phyloP scores from a whole-genome alignment of 2,329 filamentous ascomycete genomes.

The Curvularia spicifera region DNA sequence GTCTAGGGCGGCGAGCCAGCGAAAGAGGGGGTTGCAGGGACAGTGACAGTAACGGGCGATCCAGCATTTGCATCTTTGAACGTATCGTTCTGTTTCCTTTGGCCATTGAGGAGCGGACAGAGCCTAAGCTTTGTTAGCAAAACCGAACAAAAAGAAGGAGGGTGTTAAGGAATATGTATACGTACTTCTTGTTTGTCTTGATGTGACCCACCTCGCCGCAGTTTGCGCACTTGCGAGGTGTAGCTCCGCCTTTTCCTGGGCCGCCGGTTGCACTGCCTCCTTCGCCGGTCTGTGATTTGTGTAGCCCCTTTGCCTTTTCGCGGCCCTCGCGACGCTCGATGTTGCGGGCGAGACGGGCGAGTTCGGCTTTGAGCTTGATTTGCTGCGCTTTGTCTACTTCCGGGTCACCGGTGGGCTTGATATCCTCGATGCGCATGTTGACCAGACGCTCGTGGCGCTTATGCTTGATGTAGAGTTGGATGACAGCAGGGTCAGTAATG shows the following conservation, averaged over 20 bases:
- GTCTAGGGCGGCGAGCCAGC: slow-evolving; percentile 17
- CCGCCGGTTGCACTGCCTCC: slow-evolving; percentile 54
- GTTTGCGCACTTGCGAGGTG: slow-evolving; percentile 89
- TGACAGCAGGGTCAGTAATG: slow-evolving; percentile 78
- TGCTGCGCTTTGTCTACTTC: slow-evolving; percentile 69
- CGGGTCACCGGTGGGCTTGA: slow-evolving; percentile 69
- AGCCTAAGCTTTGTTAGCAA: slow-evolving; percentile 40
- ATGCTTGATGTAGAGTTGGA: slow-evolving; percentile 84
- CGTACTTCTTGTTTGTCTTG: slow-evolving; percentile 96
- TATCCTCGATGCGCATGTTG: slow-evolving; percentile 72
- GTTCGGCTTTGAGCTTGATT: slow-evolving; percentile 72
- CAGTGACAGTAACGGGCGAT: slow-evolving; percentile 27
- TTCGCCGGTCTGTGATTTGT: slow-evolving; percentile 50
- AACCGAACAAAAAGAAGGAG: not conserved
- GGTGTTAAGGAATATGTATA: not conserved
- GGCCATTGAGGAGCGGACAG: slow-evolving; percentile 49
- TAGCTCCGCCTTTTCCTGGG: slow-evolving; percentile 57
- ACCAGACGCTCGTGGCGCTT: slow-evolving; percentile 74
- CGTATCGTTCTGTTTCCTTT: slow-evolving; percentile 48
- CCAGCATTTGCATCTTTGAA: slow-evolving; percentile 45
- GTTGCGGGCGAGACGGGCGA: slow-evolving; percentile 86
- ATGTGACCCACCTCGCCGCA: slow-evolving; percentile 97
- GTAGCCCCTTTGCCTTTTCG: slow-evolving; percentile 80
- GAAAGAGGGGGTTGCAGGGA: slow-evolving; percentile 24
- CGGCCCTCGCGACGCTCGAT: slow-evolving; percentile 87